A percentile compares a stretch with the other conserved stretches of the same genome.
These are phyloP conservation scores for Trichoderma sp. DNA, from an alignment of 2,329 filamentous ascomycete genomes.

Conservation along the genomic window DNA sequence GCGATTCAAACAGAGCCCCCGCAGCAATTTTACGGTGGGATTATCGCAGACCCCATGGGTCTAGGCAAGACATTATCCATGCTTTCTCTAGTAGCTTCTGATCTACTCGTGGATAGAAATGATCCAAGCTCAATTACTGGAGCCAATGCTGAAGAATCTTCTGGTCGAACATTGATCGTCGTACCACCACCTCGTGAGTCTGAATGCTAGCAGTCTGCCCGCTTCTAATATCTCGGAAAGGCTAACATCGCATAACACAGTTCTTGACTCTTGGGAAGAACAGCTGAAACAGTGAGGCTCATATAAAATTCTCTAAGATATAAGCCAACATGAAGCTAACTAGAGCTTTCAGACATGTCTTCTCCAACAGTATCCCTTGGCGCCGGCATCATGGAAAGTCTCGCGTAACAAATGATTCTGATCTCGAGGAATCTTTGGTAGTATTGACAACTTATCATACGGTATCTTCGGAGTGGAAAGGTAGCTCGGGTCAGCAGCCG, in stretches of 20 bases:
- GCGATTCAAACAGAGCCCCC: slow-evolving; percentile 33
- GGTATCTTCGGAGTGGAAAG: slow-evolving; percentile 37
- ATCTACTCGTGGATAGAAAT: neutral
- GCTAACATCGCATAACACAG: neutral
- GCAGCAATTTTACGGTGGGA: slow-evolving; percentile 40
- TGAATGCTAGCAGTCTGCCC: neutral
- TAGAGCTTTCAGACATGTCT: slow-evolving; percentile 27
- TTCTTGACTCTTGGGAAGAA: slow-evolving; percentile 10
- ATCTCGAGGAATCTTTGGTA: slow-evolving; percentile 25
- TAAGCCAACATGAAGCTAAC: neutral
- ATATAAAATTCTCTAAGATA: fast-evolving
- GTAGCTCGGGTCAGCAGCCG: neutral
- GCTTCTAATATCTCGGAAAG: too few relatives aligned
- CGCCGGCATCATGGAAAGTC: slow-evolving; percentile 33
- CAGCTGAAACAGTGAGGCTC: neutral
- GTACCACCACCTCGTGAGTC: slow-evolving; percentile 15
- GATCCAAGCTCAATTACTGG: neutral
- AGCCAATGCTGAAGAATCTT: neutral
- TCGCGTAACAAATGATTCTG: slow-evolving; percentile 17
- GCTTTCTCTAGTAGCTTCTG: slow-evolving; percentile 39
- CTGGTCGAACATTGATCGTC: neutral
- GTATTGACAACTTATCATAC: slow-evolving; percentile 45
- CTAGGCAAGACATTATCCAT: slow-evolving; percentile 46
- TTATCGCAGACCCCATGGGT: slow-evolving; percentile 49
- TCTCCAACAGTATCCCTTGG: slow-evolving; percentile 20